A percentile compares a stretch with the other conserved stretches of the same genome.
Evolutionary conservation across 2,329 filamentous ascomycete species (phyloP).

Genomic region (Exophiala lecanii-corni): DNA sequence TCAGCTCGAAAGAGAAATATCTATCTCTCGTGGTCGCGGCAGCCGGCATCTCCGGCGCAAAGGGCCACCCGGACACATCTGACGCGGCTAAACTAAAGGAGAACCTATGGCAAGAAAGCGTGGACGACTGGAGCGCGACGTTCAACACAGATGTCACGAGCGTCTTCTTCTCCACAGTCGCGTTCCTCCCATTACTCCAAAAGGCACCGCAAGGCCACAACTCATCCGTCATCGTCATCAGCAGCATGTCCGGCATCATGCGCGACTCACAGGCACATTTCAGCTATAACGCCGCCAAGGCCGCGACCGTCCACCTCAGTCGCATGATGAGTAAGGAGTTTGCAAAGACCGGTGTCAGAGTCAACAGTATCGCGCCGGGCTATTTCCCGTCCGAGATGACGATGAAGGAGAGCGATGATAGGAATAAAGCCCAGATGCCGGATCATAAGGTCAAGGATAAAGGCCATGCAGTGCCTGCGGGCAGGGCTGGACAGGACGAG

Average conservation of each 20-base stretch:
- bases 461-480: slow-evolving; percentile 42
- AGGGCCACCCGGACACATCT: slow-evolving; percentile 49
- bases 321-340: slow-evolving; percentile 64
- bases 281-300: slow-evolving; percentile 68
- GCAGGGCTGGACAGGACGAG: slow-evolving; percentile 57
- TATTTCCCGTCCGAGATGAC: slow-evolving; percentile 66
- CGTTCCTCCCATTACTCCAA: slow-evolving; percentile 63
- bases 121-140: slow-evolving; percentile 62
- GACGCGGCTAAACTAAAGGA: slow-evolving; percentile 53
- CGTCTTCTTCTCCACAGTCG: slow-evolving; percentile 68
- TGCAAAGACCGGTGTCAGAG: slow-evolving; percentile 63
- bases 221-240: slow-evolving; percentile 55
- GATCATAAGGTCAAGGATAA: slow-evolving; percentile 32
- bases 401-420: slow-evolving; percentile 49
- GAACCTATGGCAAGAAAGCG: slow-evolving; percentile 58
- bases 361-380: slow-evolving; percentile 66
- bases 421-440: slow-evolving; percentile 51
- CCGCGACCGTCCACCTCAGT: slow-evolving; percentile 59
- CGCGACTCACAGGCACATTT: slow-evolving; percentile 66
- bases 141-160: slow-evolving; percentile 68
- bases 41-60: slow-evolving; percentile 63
- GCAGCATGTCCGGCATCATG: slow-evolving; percentile 67
- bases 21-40: slow-evolving; percentile 62
- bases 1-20: slow-evolving; percentile 57
- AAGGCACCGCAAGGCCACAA: slow-evolving; percentile 47